Evolutionary conservation across 2,329 filamentous ascomycete genomes (phyloP).

Genomic region (Ophiostoma pallidulum): DNA sequence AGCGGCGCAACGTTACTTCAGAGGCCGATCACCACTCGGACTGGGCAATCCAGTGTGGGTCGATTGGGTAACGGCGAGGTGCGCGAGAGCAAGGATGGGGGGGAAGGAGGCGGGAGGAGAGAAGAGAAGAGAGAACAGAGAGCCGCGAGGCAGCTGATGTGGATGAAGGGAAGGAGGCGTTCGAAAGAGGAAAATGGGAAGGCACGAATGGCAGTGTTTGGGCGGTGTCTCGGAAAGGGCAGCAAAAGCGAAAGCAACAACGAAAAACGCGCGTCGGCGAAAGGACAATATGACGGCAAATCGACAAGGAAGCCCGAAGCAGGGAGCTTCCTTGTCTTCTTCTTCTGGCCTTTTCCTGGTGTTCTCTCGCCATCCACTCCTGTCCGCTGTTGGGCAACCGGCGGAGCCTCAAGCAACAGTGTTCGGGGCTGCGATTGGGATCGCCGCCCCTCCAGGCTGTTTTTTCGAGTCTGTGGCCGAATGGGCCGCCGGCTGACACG

Average conservation of each 20-base stretch:
- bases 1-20: conserved; percentile 20
- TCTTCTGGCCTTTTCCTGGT: too few relatives aligned
- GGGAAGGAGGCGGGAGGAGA: background rate
- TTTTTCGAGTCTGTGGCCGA: too few relatives aligned
- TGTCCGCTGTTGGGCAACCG: too few relatives aligned
- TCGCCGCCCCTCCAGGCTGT: background rate
- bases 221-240: too few relatives aligned
- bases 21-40: conserved; percentile 1
- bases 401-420: background rate
- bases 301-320: too few relatives aligned
- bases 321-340: background rate
- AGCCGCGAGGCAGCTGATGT: too few relatives aligned
- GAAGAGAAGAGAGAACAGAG: background rate
- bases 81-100: background rate
- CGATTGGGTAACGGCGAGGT: background rate
- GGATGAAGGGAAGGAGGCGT: too few relatives aligned
- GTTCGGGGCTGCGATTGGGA: conserved; percentile 2
- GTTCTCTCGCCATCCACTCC: background rate
- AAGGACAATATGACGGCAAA: too few relatives aligned
- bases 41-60: background rate
- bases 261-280: too few relatives aligned
- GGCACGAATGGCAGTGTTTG: too few relatives aligned
- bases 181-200: background rate
- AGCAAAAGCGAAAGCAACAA: too few relatives aligned
- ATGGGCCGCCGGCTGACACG: too few relatives aligned